Evolutionary conservation across 208 protist species (phyloP).

Genomic region (Naegleria fowleri): DNA sequence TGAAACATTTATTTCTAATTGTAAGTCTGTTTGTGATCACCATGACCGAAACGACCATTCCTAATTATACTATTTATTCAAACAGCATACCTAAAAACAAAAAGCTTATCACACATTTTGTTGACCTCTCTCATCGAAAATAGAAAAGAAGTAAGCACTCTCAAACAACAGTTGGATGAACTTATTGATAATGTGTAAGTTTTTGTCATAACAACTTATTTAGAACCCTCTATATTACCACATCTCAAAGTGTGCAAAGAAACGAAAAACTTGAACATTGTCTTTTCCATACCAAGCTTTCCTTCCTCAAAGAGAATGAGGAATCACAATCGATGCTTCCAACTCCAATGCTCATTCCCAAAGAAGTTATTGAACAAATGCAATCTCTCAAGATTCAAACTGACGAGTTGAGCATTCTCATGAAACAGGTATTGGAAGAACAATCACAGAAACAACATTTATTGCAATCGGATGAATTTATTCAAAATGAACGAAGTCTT

Average conservation of each 20-base stretch:
- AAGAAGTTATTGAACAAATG: not conserved
- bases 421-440: not conserved
- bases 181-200: not conserved
- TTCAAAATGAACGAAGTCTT: not conserved
- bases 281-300: not conserved
- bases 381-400: not conserved
- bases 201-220: no score
- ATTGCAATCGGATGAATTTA: not conserved
- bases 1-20: not conserved
- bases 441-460: not conserved
- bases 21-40: not conserved
- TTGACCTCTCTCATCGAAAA: not conserved
- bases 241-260: not conserved
- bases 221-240: no score
- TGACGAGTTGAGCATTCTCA: not conserved
- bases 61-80: no score
- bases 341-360: not conserved
- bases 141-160: not conserved
- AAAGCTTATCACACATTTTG: not conserved
- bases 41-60: no score
- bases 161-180: not conserved
- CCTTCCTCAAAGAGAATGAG: not conserved
- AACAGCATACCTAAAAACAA: not conserved
- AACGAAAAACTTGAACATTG: not conserved
- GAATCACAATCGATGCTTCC: not conserved